Evolutionary conservation across 2,329 filamentous ascomycete genomes (phyloP), one percentile per base, ranked within the genome.

Genomic region (Colletotrichum viniferum): DNA sequence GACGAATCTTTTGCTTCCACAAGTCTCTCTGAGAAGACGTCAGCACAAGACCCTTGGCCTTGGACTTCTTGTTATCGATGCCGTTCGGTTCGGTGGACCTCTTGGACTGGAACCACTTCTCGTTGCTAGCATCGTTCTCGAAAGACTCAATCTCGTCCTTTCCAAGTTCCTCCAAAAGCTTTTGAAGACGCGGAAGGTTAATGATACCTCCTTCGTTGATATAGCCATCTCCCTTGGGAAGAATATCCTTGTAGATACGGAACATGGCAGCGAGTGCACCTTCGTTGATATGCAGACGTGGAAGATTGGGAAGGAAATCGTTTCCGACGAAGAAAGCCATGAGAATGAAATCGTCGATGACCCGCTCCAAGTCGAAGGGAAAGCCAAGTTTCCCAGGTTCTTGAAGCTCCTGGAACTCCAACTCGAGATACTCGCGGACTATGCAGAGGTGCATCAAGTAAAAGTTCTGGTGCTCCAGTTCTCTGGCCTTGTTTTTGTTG

Each of bases 251-350:
- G 89, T 99, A 99, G 76, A 98, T 92, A 82, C 94, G 94, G 84
- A 99, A 99, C 97, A 99, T 99, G 82, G 97, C 93, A 28, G 96
- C 95, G 84, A 99, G 87, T 26, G 97, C 97, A 78, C 97, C 97
- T 85, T 99, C 97, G 85, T 99, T 99, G 85, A 99, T 99, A 85
- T 99, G 97, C 78, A 99, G 87, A 81, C 97, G 95, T 7, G 97
- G 97, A 74, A 99, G 89, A 85, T 99, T 98, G 4, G 97, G 97
- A 84, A 99, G 90, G 87, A 99, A 99, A 90, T 99, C 97, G 85
- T 99, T 99, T 83, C 97, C 97, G 81, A 99, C 95, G 84, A 99
- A 99, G 87, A 99, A 99, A 63, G 96, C 96, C 96, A 99, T 98
- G 76, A 99, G 91, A 83, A 99, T 98, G 85, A 99, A 99, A 88